Conservation (phyloP, 306 rosid genomes). For the Fagus sylvatica region DNA sequence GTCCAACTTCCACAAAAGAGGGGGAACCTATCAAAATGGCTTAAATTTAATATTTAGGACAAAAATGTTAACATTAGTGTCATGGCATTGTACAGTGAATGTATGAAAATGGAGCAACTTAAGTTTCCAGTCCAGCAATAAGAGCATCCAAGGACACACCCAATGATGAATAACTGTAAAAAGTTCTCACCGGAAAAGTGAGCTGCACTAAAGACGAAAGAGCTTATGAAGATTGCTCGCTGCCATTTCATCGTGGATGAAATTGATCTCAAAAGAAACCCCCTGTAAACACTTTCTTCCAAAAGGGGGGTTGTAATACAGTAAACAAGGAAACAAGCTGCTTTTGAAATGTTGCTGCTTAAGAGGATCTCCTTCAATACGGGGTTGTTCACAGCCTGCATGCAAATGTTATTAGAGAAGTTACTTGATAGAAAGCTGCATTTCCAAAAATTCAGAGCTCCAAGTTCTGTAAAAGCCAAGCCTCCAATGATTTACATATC, state of each 20-base stretch:
- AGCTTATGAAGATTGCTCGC: constrained; percentile 64
- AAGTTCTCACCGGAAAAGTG: constrained; percentile 74
- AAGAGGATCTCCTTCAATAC: constrained; percentile 63
- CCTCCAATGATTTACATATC: background rate
- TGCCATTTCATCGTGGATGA: constrained; percentile 68
- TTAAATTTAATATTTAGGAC: constrained; percentile 22
- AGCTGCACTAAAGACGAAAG: constrained; percentile 64
- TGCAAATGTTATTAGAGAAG: constrained; percentile 11
- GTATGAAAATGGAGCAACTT: constrained; percentile 57
- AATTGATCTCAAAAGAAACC: constrained; percentile 71
- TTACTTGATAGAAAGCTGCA: background rate
- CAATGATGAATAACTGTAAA: constrained; percentile 68
- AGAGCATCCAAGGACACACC: constrained; percentile 72
- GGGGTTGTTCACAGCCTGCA: constrained; percentile 63
- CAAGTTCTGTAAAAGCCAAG: background rate
- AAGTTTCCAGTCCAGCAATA: constrained; percentile 79
- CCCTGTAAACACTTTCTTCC: constrained; percentile 77
- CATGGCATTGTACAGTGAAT: constrained; percentile 77
- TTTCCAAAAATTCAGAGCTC: background rate
- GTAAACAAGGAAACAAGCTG: constrained; percentile 52
- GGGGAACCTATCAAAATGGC: background rate
- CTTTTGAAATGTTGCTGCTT: constrained; percentile 50
- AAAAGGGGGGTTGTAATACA: constrained; percentile 69
- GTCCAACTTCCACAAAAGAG: too few species aligned
- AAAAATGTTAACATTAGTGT: constrained; percentile 49